phyloP scores from a whole-genome alignment of 331 rosid species.

The Telfairia occidentalis region DNA sequence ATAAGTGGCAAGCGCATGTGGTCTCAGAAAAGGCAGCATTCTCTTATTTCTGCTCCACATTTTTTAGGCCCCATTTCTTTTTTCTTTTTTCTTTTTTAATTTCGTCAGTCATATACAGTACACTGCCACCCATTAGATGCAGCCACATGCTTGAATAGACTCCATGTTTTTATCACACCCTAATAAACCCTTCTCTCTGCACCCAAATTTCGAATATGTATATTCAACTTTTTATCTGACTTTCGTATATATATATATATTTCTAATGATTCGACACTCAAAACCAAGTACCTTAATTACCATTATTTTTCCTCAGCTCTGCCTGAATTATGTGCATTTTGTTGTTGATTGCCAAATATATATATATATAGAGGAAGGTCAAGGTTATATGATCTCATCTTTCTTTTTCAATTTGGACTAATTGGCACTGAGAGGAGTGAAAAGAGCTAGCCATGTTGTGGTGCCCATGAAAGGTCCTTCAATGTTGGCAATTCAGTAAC shows the following conservation, averaged over 20 bases:
- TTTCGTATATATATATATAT: no score
- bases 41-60: constrained; percentile 47
- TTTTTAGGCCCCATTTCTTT: constrained; percentile 28
- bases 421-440: not conserved
- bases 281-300: no score
- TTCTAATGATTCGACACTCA: no score
- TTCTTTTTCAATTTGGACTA: not conserved
- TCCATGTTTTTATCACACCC: constrained; percentile 4
- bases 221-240: no score
- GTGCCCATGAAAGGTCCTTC: constrained; percentile 8
- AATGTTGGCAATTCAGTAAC: constrained; percentile 7
- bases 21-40: constrained; percentile 55
- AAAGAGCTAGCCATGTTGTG: constrained; percentile 4
- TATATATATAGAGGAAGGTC: no score
- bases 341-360: not conserved
- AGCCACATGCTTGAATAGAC: constrained; percentile 14
- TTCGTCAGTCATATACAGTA: constrained; percentile 27
- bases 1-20: constrained; percentile 60
- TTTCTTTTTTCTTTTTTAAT: not conserved
- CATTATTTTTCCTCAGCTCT: not conserved
- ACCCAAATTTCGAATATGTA: no score
- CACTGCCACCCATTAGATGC: constrained; percentile 21
- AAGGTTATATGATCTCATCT: not conserved
- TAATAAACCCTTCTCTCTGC: not conserved
- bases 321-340: not conserved